A percentile compares a stretch with the other conserved stretches of the same genome.
Conservation (phyloP, 768 basidiomycete genomes). For the Amanita polypyramis region DNA sequence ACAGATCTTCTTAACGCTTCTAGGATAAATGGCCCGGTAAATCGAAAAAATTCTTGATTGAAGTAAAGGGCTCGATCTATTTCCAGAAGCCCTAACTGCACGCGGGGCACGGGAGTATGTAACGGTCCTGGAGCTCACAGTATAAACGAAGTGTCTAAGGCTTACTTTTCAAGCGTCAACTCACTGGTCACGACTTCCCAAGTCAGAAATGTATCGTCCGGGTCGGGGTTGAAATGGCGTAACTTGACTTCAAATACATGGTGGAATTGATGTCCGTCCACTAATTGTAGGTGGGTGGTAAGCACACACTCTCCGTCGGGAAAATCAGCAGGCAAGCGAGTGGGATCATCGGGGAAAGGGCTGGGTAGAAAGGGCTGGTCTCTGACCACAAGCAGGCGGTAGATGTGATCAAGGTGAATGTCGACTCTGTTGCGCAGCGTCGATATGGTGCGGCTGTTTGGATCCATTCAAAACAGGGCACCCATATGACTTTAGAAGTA, state of each 20-base stretch:
- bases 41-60: neutral
- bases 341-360: conserved; percentile 5
- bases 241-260: conserved; percentile 4
- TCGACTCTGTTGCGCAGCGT: neutral
- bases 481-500: neutral
- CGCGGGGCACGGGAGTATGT: neutral
- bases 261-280: neutral
- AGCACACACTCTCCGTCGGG: conserved; percentile 2
- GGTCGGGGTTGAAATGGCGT: neutral
- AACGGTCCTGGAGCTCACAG: neutral
- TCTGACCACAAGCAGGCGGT: neutral
- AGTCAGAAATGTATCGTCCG: neutral
- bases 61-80: neutral
- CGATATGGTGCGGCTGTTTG: neutral
- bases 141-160: neutral
- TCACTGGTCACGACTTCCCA: conserved; percentile 7
- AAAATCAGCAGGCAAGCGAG: neutral
- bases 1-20: conserved; percentile 1
- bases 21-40: conserved; percentile 1
- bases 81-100: neutral
- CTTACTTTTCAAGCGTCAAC: neutral
- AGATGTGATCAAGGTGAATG: neutral
- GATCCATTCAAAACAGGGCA: neutral
- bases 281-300: neutral
- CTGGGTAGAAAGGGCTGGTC: conserved; percentile 1